Base-by-base conservation (phyloP, 2,329 filamentous ascomycete species). In the Botrytis porri region DNA sequence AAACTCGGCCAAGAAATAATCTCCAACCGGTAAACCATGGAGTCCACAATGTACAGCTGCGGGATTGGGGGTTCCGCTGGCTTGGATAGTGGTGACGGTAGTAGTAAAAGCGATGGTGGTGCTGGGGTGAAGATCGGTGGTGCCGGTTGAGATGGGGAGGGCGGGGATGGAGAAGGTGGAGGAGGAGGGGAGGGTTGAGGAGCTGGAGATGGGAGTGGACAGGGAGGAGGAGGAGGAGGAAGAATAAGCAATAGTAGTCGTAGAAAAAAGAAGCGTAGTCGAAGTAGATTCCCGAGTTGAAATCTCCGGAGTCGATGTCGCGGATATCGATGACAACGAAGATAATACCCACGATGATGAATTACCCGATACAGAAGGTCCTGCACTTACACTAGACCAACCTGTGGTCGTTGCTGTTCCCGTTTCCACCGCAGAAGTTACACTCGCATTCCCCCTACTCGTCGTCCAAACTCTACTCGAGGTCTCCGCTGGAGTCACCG, bases 1-100 rank as follows among this genome's bases (percentile, higher is more conserved):
- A 74, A 81, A 84, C 75, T 82, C 80, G 18, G 81, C 82, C 3
- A 84, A 75, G 74, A 84, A 83, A 74, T 80, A 83, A 72, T 79
- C 78, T 14, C 81, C 82, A 3, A 79, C 77, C 1, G 82, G 78
- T 72, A 77, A 66, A 32, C 83, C 83, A 37, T 82, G 81, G 14
- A 84, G 79, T 63, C 83, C 83, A 74, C 83, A 85, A 76, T 84
- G 82, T 1, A 78, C 72, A 32, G 77, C 77, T 6, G 72, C 73
- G 1, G 77, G 75, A 54, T 75, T 75, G 2, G 83, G 82, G 22
- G 77, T 77, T 4, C 82, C 82, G 10, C 80, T 80, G 0, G 78
- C 76, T 39, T 78, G 75, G 71, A 75, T 74, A 22, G 77, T 77
- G 20, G 78, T 75, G 37, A 83, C 76, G 12, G 81, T 83, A 29